phyloP scores from a whole-genome alignment of 805 yeast genomes.

The Scheffersomyces ergatensis region DNA sequence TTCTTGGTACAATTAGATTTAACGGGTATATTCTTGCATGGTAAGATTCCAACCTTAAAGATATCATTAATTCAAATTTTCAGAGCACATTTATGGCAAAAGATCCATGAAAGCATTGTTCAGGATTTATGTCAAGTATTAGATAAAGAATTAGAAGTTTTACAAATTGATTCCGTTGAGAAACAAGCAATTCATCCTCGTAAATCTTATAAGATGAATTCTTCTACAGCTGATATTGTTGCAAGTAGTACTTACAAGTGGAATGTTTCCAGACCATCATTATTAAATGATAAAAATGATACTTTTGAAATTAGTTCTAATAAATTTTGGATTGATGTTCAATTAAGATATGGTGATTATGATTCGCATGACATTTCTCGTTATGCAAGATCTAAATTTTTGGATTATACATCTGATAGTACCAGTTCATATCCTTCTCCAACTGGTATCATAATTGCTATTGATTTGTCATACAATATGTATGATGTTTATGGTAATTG shows the following conservation, averaged over 20 bases:
- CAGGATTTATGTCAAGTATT: conserved; percentile 90
- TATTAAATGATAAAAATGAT: conserved; percentile 71
- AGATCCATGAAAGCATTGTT: conserved; percentile 93
- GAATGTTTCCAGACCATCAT: conserved; percentile 80
- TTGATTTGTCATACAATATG: conserved; percentile 94
- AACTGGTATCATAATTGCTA: conserved; percentile 85
- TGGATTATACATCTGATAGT: conserved; percentile 90
- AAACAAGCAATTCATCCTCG: conserved; percentile 95
- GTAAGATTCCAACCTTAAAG: conserved; percentile 95
- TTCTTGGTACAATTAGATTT: conserved; percentile 92
- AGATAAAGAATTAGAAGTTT: conserved; percentile 79
- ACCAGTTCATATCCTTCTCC: conserved; percentile 87
- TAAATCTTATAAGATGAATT: conserved; percentile 94
- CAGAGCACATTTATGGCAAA: conserved; percentile 98
- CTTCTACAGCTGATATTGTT: conserved; percentile 90
- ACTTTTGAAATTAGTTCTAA: conserved; percentile 56
- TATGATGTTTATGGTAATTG: conserved; percentile 96
- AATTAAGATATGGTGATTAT: conserved; percentile 92
- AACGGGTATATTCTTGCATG: conserved; percentile 96
- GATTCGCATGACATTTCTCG: conserved; percentile 96
- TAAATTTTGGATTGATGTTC: conserved; percentile 94
- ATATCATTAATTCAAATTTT: conserved; percentile 94
- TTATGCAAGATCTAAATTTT: conserved; percentile 86
- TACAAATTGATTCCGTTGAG: conserved; percentile 81
- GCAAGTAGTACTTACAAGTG: conserved; percentile 73